Percentiles rank a stretch among this genome's conserved stretches.
Evolutionary conservation across 495 filamentous ascomycete species (phyloP).

Genomic region (Penicillium robsamsonii): DNA sequence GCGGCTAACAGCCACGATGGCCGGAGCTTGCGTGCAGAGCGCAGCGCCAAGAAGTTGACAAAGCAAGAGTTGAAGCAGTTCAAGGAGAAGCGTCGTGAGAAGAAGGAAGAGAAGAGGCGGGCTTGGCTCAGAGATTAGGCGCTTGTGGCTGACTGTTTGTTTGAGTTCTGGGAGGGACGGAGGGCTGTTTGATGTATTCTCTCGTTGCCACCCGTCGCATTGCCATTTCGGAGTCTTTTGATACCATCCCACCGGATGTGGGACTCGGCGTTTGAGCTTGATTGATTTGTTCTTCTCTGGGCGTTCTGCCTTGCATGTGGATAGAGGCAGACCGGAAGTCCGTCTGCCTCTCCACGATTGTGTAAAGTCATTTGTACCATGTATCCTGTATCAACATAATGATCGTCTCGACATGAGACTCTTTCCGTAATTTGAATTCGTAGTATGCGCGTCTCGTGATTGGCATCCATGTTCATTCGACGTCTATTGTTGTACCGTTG

Average conservation of each 20-base stretch:
- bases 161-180: neutral
- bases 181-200: neutral
- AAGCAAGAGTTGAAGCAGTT: constrained; percentile 79
- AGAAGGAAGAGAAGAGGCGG: constrained; percentile 91
- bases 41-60: constrained; percentile 76
- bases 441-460: neutral
- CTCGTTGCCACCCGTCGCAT: constrained; percentile 13
- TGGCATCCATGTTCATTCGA: neutral
- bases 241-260: constrained; percentile 23
- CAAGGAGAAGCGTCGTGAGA: constrained; percentile 72
- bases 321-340: constrained; percentile 16
- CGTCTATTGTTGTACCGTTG: neutral
- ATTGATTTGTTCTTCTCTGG: constrained; percentile 7
- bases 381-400: constrained; percentile 5
- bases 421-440: neutral
- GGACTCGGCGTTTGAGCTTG: constrained; percentile 23
- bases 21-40: constrained; percentile 85
- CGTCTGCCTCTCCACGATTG: neutral
- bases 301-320: constrained; percentile 16
- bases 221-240: constrained; percentile 16
- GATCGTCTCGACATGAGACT: neutral
- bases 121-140: constrained; percentile 82
- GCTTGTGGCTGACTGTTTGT: constrained; percentile 1
- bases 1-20: constrained; percentile 93
- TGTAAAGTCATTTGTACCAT: constrained; percentile 3